Evolutionary conservation across 176 grass and related monocot species (phyloP).

Genomic region (Lolium perenne): DNA sequence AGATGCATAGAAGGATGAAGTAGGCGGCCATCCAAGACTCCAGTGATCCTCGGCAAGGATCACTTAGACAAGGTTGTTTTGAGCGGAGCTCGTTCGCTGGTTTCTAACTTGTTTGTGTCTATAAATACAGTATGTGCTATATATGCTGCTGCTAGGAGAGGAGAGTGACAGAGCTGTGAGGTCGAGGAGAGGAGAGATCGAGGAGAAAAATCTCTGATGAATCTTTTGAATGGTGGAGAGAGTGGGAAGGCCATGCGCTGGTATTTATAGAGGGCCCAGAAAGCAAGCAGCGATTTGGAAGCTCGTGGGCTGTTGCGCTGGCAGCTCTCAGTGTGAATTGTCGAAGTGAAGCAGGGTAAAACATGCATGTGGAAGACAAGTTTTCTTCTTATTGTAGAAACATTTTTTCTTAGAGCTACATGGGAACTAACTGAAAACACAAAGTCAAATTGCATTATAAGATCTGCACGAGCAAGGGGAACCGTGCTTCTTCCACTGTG

Average conservation of each 20-base stretch:
- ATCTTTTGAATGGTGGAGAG: constrained; percentile 48
- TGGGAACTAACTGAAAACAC: neutral
- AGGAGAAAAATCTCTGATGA: constrained; percentile 47
- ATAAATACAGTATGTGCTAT: neutral
- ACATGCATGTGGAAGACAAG: constrained; percentile 10
- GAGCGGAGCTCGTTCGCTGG: neutral
- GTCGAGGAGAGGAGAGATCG: constrained; percentile 24
- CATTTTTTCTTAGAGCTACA: neutral
- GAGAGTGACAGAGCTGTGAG: neutral
- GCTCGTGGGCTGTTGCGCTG: constrained; percentile 11
- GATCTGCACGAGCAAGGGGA: neutral
- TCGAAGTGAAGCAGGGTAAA: constrained; percentile 5
- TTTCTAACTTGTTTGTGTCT: neutral
- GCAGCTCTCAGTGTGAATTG: neutral
- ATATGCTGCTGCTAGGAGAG: constrained; percentile 7
- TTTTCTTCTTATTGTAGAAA: neutral
- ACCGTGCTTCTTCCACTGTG: neutral
- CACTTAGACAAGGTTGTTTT: constrained; percentile 22
- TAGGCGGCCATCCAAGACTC: constrained; percentile 51
- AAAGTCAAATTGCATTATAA: constrained; percentile 31
- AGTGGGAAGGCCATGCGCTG: constrained; percentile 28
- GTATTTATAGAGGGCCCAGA: constrained; percentile 61
- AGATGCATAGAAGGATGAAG: constrained; percentile 40
- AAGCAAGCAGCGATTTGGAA: constrained; percentile 1
- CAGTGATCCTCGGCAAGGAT: constrained; percentile 32